Conservation (phyloP, 1,284 basidiomycete species). For the Takashimella tepidaria region DNA sequence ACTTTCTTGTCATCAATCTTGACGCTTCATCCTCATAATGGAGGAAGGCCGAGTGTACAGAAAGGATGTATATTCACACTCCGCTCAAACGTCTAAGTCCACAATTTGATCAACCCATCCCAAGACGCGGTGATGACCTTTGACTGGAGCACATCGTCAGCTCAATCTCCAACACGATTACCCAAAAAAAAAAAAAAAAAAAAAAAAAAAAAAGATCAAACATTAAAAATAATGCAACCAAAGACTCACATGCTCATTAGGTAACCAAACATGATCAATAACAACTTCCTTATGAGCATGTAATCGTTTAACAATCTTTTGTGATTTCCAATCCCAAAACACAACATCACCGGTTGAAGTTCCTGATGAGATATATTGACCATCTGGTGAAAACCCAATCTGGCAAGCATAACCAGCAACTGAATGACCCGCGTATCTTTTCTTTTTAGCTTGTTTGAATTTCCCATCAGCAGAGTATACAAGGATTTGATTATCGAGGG, state of each 20-base stretch:
- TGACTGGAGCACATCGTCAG: slow-evolving; percentile 54
- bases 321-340: slow-evolving; percentile 99
- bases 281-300: slow-evolving; percentile 90
- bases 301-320: slow-evolving; percentile 82
- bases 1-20: no score
- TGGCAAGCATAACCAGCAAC: slow-evolving; percentile 96
- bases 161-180: not conserved
- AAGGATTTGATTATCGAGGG: slow-evolving; percentile 95
- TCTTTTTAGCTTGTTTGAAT: slow-evolving; percentile 97
- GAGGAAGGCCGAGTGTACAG: no score
- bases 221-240: slow-evolving; percentile 16
- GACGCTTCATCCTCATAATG: no score
- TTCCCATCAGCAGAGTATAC: slow-evolving; percentile 89
- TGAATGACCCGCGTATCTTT: slow-evolving; percentile 93
- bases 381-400: slow-evolving; percentile 94
- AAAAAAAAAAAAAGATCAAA: slow-evolving; percentile 1
- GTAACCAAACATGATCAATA: slow-evolving; percentile 95
- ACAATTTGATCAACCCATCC: slow-evolving; percentile 95
- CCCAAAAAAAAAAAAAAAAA: no score
- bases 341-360: slow-evolving; percentile 92
- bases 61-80: no score
- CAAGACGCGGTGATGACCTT: slow-evolving; percentile 94
- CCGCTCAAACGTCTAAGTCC: no score
- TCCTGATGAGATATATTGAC: slow-evolving; percentile 90
- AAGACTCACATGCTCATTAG: slow-evolving; percentile 83